A percentile compares a stretch with the other conserved stretches of the same genome.
Evolutionary conservation across 345 rosid genomes (phyloP).

Genomic region (Arabidopsis thaliana): DNA sequence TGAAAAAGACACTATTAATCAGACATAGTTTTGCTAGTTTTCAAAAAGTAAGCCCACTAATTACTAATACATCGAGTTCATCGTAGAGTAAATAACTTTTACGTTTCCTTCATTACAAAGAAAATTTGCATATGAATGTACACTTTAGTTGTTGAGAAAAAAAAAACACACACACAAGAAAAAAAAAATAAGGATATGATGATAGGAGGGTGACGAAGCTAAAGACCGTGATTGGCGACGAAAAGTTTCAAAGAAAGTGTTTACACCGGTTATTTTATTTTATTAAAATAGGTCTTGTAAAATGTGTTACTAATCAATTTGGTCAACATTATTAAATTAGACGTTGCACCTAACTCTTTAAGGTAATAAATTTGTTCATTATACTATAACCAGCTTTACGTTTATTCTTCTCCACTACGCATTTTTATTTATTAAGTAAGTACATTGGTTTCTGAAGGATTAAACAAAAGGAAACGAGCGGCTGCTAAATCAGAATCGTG

Average conservation of each 20-base stretch:
- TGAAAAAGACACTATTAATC: background rate
- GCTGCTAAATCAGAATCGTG: conserved; percentile 37
- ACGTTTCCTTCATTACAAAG: conserved; percentile 14
- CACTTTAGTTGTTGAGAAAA: conserved; percentile 43
- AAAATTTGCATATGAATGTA: conserved; percentile 23
- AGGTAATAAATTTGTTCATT: conserved; percentile 37
- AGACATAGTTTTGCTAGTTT: conserved; percentile 1
- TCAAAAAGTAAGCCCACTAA: background rate
- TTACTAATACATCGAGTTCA: background rate
- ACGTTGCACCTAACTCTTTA: conserved; percentile 46
- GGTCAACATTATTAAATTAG: conserved; percentile 44
- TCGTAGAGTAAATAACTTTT: background rate
- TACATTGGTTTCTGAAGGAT: background rate
- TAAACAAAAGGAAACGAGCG: conserved; percentile 24
- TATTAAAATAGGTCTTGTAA: background rate
- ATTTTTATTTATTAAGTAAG: conserved; percentile 6
- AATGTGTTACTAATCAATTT: conserved; percentile 28
- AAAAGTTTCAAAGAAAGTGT: conserved; percentile 10
- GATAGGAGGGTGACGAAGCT: conserved; percentile 38
- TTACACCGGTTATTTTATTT: conserved; percentile 10
- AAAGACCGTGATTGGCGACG: conserved; percentile 39
- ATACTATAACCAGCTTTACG: conserved; percentile 29
- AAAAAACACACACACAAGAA: background rate
- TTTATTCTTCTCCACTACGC: conserved; percentile 36
- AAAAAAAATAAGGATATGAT: conserved; percentile 7